phyloP scores from a whole-genome alignment of 2,329 filamentous ascomycete genomes.

The Rasamsonia emersonii region DNA sequence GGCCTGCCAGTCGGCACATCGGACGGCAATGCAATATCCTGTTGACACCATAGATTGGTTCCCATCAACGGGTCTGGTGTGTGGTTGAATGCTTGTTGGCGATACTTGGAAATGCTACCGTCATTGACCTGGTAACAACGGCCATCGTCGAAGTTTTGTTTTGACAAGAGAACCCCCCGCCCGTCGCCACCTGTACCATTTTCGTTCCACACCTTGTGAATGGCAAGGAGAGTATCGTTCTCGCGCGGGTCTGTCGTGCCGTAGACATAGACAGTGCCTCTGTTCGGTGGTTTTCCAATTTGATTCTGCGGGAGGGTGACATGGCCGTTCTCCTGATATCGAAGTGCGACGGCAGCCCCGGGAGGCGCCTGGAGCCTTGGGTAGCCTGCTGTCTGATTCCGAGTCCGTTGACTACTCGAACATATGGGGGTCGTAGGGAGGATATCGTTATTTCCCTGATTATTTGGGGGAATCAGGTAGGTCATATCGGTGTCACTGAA shows the following conservation, averaged over 20 bases:
- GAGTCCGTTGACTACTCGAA: slow-evolving; percentile 52
- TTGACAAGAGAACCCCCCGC: slow-evolving; percentile 66
- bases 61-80: slow-evolving; percentile 44
- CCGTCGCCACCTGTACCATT: slow-evolving; percentile 74
- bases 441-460: slow-evolving; percentile 40
- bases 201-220: slow-evolving; percentile 69
- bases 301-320: slow-evolving; percentile 53
- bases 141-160: slow-evolving; percentile 78
- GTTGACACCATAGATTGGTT: slow-evolving; percentile 67
- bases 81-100: slow-evolving; percentile 49
- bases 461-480: slow-evolving; percentile 54
- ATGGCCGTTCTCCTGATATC: slow-evolving; percentile 69
- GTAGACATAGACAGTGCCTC: slow-evolving; percentile 68
- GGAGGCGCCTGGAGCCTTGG: slow-evolving; percentile 53
- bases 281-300: slow-evolving; percentile 53
- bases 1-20: slow-evolving; percentile 53
- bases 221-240: slow-evolving; percentile 51
- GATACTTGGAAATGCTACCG: slow-evolving; percentile 49
- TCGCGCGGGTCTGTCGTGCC: slow-evolving; percentile 54
- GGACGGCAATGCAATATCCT: slow-evolving; percentile 65
- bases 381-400: slow-evolving; percentile 50
- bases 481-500: slow-evolving; percentile 53
- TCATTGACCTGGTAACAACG: slow-evolving; percentile 75
- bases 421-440: slow-evolving; percentile 51
- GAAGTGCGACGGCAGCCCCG: slow-evolving; percentile 58